Evolutionary conservation across 2,329 filamentous ascomycete species (phyloP), one percentile per base, ranked within the genome.

Genomic region (Chrysoporthe austroafricana): DNA sequence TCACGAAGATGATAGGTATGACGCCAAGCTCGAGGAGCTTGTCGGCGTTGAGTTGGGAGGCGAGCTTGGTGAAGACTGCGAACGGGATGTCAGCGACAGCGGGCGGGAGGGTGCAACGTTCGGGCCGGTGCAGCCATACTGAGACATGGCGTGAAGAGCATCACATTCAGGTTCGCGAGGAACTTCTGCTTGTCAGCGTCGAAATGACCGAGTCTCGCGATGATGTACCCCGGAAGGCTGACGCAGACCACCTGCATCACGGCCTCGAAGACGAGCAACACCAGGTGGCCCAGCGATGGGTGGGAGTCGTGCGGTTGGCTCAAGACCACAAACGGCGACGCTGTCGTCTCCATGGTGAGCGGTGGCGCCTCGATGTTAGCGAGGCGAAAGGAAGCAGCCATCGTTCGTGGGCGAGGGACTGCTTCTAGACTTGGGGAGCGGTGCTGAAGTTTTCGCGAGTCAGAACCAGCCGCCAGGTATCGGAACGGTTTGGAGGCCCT

Each of bases 171-270:
- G 76, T 99, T 97, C 64, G 96, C 95, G 62, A 97, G 85, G 76
- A 99, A 96, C 80, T 97, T 98, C 79, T 99, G 96, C 78, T 94
- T 92, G 63, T 97, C 94, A 71, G 93, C 93, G 79, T 97, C 93
- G 79, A 99, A 98, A 81, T 97, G 92, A 77, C 96, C 96, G 74
- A 93, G 85, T 50, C 91, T 85, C 14, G 96, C 96, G 64, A 97
- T 89, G 71, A 99, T 91, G 80, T 97, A 99, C 39, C 96, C 96
- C 0, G 96, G 96, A 73, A 97, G 81, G 78, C 92, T 95, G 77
- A 99, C 94, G 77, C 94, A 98, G 62, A 99, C 91, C 34, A 98
- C 95, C 77, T 97, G 94, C 75, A 97, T 84, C 39, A 97, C 94
- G 13, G 96, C 96, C 80, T 97, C 94, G 75, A 97, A 97, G 73